These are phyloP conservation scores for Annulohypoxylon nitens DNA, from an alignment of 495 filamentous ascomycete species.

Conservation along the genomic window DNA sequence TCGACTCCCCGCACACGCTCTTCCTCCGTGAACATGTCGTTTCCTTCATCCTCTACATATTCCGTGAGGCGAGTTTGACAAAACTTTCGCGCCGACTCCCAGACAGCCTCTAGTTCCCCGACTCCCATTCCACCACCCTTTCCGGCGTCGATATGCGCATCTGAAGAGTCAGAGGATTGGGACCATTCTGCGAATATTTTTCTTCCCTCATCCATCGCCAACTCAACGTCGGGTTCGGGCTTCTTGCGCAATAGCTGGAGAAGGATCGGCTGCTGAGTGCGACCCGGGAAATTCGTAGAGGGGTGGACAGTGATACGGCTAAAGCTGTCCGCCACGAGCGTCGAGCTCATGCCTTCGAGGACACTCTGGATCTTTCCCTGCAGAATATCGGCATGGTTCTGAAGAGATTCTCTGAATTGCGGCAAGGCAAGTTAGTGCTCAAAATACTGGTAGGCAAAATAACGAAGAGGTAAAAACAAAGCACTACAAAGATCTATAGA, in stretches of 20 bases:
- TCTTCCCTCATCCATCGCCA: slow-evolving; percentile 75
- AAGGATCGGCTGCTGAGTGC: slow-evolving; percentile 73
- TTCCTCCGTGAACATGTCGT: slow-evolving; percentile 71
- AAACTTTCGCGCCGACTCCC: slow-evolving; percentile 57
- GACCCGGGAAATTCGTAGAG: slow-evolving; percentile 78
- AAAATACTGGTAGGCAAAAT: slow-evolving; percentile 4
- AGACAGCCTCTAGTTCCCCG: slow-evolving; percentile 57
- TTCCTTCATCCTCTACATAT: slow-evolving; percentile 64
- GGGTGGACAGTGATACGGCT: slow-evolving; percentile 76
- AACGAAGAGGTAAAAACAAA: background rate
- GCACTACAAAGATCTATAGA: background rate
- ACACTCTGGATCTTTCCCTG: slow-evolving; percentile 72
- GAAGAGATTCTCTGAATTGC: slow-evolving; percentile 71
- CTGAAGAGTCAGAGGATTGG: slow-evolving; percentile 27
- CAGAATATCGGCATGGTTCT: slow-evolving; percentile 74
- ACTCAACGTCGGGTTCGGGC: slow-evolving; percentile 78
- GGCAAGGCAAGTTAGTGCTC: background rate
- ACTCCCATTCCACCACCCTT: slow-evolving; percentile 44
- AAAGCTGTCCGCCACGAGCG: slow-evolving; percentile 70
- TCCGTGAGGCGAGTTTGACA: slow-evolving; percentile 53
- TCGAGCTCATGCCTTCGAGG: slow-evolving; percentile 64
- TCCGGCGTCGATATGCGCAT: background rate
- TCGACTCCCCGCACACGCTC: slow-evolving; percentile 75
- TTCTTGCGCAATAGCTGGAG: slow-evolving; percentile 81
- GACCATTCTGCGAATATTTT: slow-evolving; percentile 46